Percentiles rank a stretch among this genome's conserved stretches.
phyloP scores from a whole-genome alignment of 495 filamentous ascomycete genomes.

The Pyrenula aspistea region DNA sequence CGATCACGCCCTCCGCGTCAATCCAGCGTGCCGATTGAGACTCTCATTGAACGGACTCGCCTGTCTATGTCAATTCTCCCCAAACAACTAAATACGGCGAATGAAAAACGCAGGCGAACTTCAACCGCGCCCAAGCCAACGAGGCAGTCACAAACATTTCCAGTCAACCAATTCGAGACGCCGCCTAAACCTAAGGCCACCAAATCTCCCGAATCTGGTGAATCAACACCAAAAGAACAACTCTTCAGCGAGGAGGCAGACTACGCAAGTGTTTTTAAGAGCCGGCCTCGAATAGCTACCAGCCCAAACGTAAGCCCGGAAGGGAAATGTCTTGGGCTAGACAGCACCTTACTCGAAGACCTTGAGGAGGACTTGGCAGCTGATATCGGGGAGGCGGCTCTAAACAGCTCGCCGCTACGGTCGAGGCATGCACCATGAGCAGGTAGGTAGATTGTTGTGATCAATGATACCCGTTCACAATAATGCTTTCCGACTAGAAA shows the following conservation, averaged over 20 bases:
- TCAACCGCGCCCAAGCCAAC: not conserved
- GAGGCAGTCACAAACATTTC: conserved; percentile 35
- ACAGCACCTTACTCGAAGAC: not conserved
- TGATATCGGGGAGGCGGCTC: not conserved
- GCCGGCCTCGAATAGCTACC: conserved; percentile 61
- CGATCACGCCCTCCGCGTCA: not conserved
- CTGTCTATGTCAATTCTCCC: conserved; percentile 60
- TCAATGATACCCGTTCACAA: no score
- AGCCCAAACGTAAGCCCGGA: conserved; percentile 39
- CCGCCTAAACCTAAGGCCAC: conserved; percentile 33
- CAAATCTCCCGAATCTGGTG: conserved; percentile 9
- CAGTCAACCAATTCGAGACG: conserved; percentile 51
- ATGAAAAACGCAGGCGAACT: not conserved
- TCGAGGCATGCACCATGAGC: not conserved
- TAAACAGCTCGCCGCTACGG: not conserved
- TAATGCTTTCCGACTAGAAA: no score
- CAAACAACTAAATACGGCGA: conserved; percentile 9
- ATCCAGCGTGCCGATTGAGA: conserved; percentile 1
- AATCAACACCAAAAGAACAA: conserved; percentile 41
- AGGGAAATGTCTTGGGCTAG: not conserved
- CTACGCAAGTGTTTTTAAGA: conserved; percentile 79
- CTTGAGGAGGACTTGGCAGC: not conserved
- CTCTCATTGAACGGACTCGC: conserved; percentile 64
- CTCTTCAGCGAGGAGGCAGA: conserved; percentile 58
- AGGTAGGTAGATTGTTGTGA: no score